Conservation (phyloP, 176 grass and related monocot genomes). For the Carex pumila region DNA sequence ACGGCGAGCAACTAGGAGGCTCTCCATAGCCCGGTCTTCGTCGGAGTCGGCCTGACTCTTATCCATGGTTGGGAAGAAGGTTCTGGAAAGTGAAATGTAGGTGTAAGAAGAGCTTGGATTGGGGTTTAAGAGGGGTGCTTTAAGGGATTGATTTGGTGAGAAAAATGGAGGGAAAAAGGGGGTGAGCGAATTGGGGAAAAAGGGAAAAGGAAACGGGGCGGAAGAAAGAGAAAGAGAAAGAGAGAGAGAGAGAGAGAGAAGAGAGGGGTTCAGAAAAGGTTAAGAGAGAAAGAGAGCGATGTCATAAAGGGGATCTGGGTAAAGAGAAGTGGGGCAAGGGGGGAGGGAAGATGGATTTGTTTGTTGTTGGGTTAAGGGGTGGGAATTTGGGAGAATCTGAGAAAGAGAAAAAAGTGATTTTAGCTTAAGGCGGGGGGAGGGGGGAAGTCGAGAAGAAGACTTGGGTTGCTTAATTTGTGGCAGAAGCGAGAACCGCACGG, state of each 20-base stretch:
- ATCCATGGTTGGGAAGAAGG: neutral
- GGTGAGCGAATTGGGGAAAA: slow-evolving; percentile 17
- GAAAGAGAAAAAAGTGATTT: neutral
- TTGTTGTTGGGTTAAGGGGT: neutral
- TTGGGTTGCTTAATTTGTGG: neutral
- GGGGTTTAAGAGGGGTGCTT: neutral
- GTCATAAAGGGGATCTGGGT: slow-evolving; percentile 24
- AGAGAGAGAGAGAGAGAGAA: neutral
- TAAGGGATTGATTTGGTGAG: neutral
- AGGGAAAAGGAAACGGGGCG: slow-evolving; percentile 11
- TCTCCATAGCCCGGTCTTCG: slow-evolving; percentile 18
- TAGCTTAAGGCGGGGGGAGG: neutral
- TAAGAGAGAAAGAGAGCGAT: slow-evolving; percentile 1
- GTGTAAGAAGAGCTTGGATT: neutral
- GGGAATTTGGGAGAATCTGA: slow-evolving; percentile 20
- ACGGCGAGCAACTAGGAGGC: slow-evolving; percentile 36
- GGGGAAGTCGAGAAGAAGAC: neutral
- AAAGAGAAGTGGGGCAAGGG: neutral
- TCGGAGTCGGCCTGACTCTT: neutral
- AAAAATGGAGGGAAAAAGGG: neutral
- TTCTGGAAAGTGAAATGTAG: neutral
- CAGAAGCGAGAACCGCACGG: neutral
- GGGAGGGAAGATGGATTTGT: slow-evolving; percentile 2
- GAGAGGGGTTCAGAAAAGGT: neutral
- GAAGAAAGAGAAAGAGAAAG: neutral